Percentiles rank a stretch among this genome's conserved stretches.
Conservation (phyloP, 2,329 filamentous ascomycete species). For the Exophiala viscosa region DNA sequence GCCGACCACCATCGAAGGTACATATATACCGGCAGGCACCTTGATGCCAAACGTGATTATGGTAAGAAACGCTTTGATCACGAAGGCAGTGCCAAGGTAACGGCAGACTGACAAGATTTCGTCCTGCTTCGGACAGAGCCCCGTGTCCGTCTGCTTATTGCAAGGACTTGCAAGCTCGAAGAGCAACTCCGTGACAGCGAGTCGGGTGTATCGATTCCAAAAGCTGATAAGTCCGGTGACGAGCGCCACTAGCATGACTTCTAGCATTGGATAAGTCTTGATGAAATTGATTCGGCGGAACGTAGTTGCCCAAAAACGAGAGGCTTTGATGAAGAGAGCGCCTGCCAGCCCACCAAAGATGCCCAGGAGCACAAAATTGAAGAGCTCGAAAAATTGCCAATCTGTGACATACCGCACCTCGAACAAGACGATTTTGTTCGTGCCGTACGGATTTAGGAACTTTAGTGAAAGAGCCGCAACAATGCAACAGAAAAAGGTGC, state of each 20-base stretch:
- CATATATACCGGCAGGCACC: slow-evolving; percentile 93
- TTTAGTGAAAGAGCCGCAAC: slow-evolving; percentile 83
- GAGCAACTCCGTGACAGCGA: slow-evolving; percentile 85
- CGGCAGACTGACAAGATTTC: slow-evolving; percentile 75
- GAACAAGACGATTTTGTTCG: slow-evolving; percentile 93
- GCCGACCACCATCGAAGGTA: slow-evolving; percentile 97
- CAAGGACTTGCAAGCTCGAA: slow-evolving; percentile 90
- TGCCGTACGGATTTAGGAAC: slow-evolving; percentile 93
- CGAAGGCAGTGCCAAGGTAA: slow-evolving; percentile 70
- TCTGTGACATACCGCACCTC: slow-evolving; percentile 86
- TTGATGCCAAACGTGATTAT: slow-evolving; percentile 94
- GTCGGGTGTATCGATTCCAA: slow-evolving; percentile 87
- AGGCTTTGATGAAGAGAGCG: slow-evolving; percentile 95
- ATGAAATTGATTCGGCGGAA: slow-evolving; percentile 79
- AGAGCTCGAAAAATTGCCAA: slow-evolving; percentile 91
- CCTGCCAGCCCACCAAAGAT: slow-evolving; percentile 78
- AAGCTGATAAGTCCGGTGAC: slow-evolving; percentile 82
- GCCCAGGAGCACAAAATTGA: slow-evolving; percentile 79
- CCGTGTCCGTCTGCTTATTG: slow-evolving; percentile 65
- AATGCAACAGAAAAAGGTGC: slow-evolving; percentile 98
- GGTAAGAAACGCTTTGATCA: slow-evolving; percentile 86
- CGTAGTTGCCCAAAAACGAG: slow-evolving; percentile 78
- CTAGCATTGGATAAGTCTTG: slow-evolving; percentile 77
- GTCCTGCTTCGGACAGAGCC: slow-evolving; percentile 71
- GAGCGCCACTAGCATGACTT: slow-evolving; percentile 82